phyloP scores from a whole-genome alignment of 129 eudicot species.

The Mikania micrantha region DNA sequence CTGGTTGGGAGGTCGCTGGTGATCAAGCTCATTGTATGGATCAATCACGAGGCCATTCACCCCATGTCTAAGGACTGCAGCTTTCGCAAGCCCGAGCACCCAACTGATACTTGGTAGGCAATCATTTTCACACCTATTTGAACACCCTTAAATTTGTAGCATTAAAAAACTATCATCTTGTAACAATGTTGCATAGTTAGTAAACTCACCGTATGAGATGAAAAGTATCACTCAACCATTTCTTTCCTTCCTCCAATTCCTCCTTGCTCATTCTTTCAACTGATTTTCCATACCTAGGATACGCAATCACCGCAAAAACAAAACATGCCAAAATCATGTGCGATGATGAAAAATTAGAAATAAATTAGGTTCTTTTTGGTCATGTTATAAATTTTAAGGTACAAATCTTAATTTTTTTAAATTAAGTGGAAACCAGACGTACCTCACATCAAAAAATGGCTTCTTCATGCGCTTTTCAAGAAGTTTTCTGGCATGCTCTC shows the following conservation, averaged over 20 bases:
- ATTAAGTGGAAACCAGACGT: constrained; percentile 11
- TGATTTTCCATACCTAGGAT: constrained; percentile 58
- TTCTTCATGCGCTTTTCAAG: constrained; percentile 83
- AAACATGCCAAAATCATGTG: not conserved
- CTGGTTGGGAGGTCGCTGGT: constrained; percentile 76
- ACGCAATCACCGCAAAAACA: not conserved
- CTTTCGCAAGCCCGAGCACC: constrained; percentile 82
- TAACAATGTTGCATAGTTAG: not conserved
- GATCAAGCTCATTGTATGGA: constrained; percentile 99
- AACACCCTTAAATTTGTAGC: constrained; percentile 7
- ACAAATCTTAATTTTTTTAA: not conserved
- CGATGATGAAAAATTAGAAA: not conserved
- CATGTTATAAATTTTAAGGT: not conserved
- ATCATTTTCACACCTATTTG: constrained; percentile 82
- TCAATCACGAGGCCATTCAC: constrained; percentile 92
- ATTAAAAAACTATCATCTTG: not conserved
- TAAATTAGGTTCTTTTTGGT: not conserved
- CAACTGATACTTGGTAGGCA: constrained; percentile 76
- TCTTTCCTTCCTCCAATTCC: constrained; percentile 76
- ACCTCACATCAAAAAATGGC: constrained; percentile 89
- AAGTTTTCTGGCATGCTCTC: constrained; percentile 97
- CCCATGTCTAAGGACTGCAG: constrained; percentile 93
- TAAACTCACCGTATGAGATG: constrained; percentile 63
- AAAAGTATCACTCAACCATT: constrained; percentile 84
- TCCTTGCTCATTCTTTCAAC: constrained; percentile 63